Conservation (phyloP, 1,284 basidiomycete species). For the Marasmius fiardii region DNA sequence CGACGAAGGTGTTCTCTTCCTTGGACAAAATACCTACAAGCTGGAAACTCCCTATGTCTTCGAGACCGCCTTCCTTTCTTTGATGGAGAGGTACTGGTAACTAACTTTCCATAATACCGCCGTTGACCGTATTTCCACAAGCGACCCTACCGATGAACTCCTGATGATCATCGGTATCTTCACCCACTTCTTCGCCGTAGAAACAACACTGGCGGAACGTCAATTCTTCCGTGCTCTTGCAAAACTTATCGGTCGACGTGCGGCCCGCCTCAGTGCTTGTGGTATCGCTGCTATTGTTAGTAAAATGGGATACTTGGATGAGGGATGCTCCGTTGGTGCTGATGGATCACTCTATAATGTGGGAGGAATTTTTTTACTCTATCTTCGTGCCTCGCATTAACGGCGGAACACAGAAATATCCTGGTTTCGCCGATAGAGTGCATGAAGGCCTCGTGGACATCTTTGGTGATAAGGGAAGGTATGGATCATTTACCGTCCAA, state of each 20-base stretch:
- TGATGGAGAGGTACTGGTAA: constrained; percentile 81
- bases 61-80: constrained; percentile 94
- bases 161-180: constrained; percentile 97
- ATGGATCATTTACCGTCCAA: constrained; percentile 24
- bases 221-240: constrained; percentile 94
- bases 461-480: constrained; percentile 92
- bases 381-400: not conserved
- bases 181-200: constrained; percentile 91
- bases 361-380: constrained; percentile 26
- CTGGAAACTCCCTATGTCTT: constrained; percentile 90
- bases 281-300: constrained; percentile 93
- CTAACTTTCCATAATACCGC: not conserved
- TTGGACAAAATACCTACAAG: constrained; percentile 98
- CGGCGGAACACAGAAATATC: constrained; percentile 75
- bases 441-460: constrained; percentile 89
- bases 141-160: constrained; percentile 96
- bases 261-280: constrained; percentile 86
- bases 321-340: constrained; percentile 86
- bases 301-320: constrained; percentile 89
- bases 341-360: constrained; percentile 94
- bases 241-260: constrained; percentile 85
- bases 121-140: constrained; percentile 26
- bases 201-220: constrained; percentile 91
- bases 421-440: constrained; percentile 85
- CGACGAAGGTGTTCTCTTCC: constrained; percentile 94